Conservation (phyloP, 163 green algal genomes). For the Scenedesmus sp. region DNA sequence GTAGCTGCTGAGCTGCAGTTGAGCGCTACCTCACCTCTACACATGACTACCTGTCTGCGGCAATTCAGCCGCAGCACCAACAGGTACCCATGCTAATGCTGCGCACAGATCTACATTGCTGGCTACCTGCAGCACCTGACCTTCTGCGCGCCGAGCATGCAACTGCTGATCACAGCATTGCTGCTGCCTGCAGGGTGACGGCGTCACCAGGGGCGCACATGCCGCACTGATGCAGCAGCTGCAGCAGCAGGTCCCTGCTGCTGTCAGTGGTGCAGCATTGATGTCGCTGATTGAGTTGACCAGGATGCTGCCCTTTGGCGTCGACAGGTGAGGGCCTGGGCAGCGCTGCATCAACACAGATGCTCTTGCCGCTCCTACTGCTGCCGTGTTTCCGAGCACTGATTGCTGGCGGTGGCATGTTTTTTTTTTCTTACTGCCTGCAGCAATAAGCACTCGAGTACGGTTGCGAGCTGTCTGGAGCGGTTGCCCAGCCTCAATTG, state of each 20-base stretch:
- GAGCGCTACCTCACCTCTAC: constrained; percentile 40
- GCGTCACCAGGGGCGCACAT: constrained; percentile 7
- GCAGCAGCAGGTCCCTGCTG: neutral
- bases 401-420: too few relatives aligned
- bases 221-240: constrained; percentile 24
- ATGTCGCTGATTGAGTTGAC: neutral
- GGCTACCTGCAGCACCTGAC: too few relatives aligned
- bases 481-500: neutral
- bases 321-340: neutral
- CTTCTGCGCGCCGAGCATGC: too few relatives aligned
- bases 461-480: neutral
- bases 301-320: constrained; percentile 21
- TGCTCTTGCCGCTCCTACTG: neutral
- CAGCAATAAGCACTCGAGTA: too few relatives aligned
- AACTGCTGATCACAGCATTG: neutral
- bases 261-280: neutral
- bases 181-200: neutral
- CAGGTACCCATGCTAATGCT: too few relatives aligned
- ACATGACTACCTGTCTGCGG: constrained; percentile 3
- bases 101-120: too few relatives aligned
- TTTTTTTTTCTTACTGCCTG: too few relatives aligned
- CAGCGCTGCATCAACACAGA: neutral
- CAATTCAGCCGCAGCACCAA: neutral
- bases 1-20: constrained; percentile 25
- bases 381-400: neutral